Evolutionary conservation across 2,329 filamentous ascomycete species (phyloP).

Genomic region (Ilyonectria mors-panacis): DNA sequence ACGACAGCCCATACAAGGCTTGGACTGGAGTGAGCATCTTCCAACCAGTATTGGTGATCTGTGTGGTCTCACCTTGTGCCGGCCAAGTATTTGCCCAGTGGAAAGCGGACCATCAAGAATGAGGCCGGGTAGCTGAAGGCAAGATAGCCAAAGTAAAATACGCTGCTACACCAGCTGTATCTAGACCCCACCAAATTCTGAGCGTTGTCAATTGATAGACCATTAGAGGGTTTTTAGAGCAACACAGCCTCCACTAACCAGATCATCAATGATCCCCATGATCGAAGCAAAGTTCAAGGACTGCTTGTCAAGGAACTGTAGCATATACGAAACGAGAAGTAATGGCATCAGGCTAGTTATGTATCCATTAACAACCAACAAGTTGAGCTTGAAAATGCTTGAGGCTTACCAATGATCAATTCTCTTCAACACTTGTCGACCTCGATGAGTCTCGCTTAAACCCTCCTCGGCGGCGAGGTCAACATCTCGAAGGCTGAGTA

Average conservation of each 20-base stretch:
- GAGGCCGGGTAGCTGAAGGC: conserved; percentile 44
- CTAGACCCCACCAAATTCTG: conserved; percentile 36
- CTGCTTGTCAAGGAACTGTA: conserved; percentile 46
- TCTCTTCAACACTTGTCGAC: conserved; percentile 21
- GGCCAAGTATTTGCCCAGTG: conserved; percentile 38
- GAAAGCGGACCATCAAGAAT: conserved; percentile 41
- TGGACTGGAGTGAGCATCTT: not conserved
- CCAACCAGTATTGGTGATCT: accelerated
- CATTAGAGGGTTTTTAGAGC: accelerated
- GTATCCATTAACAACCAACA: not conserved
- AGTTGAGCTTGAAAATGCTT: too few species aligned
- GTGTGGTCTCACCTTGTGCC: conserved; percentile 29
- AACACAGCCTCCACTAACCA: not conserved
- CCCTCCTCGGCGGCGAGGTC: conserved; percentile 25
- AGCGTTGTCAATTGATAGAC: not conserved
- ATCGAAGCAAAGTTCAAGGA: conserved; percentile 44
- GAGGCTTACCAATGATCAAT: conserved; percentile 37
- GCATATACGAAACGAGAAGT: conserved; percentile 41
- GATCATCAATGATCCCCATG: conserved; percentile 43
- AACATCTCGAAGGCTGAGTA: conserved; percentile 35
- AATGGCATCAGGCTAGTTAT: conserved; percentile 35
- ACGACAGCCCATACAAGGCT: conserved; percentile 40
- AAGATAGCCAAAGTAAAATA: conserved; percentile 44
- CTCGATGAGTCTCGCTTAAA: not conserved
- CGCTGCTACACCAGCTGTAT: conserved; percentile 44